phyloP scores from a whole-genome alignment of 2,329 filamentous ascomycete species.

The Parastagonospora avenae region DNA sequence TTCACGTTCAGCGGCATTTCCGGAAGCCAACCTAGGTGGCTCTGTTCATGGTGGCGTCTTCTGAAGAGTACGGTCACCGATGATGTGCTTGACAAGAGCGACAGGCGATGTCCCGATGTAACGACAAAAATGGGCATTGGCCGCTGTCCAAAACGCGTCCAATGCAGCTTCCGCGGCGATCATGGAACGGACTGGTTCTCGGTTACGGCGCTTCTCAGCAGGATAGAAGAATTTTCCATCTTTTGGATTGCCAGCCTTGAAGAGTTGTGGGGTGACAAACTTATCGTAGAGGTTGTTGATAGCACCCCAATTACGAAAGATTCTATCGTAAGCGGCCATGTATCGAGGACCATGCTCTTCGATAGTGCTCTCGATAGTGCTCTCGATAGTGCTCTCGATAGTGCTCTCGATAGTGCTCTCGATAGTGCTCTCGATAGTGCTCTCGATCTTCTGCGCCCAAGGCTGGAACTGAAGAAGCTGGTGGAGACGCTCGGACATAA shows the following conservation, averaged over 20 bases:
- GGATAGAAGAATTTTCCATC: conserved; percentile 46
- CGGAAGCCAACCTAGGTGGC: background rate
- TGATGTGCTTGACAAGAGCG: conserved; percentile 21
- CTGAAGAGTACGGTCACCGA: conserved; percentile 44
- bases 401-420: too few species aligned
- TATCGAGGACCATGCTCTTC: background rate
- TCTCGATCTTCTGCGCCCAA: conserved; percentile 53
- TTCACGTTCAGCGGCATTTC: background rate
- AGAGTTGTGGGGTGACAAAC: background rate
- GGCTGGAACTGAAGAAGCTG: conserved; percentile 56
- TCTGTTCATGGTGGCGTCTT: conserved; percentile 56
- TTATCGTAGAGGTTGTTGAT: background rate
- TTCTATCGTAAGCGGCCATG: background rate
- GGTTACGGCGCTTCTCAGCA: conserved; percentile 53
- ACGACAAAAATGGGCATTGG: conserved; percentile 23
- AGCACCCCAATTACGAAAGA: too few species aligned
- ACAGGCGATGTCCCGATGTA: conserved; percentile 5
- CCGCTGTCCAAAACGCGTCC: conserved; percentile 53
- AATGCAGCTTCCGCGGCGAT: conserved; percentile 53
- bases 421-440: background rate
- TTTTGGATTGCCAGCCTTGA: background rate
- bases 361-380: conserved; percentile 42
- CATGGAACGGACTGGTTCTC: conserved; percentile 44
- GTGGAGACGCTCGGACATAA: conserved; percentile 51
- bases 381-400: too few species aligned